phyloP scores from a whole-genome alignment of 164 flowering plant genomes.

The Stephania cephalantha region DNA sequence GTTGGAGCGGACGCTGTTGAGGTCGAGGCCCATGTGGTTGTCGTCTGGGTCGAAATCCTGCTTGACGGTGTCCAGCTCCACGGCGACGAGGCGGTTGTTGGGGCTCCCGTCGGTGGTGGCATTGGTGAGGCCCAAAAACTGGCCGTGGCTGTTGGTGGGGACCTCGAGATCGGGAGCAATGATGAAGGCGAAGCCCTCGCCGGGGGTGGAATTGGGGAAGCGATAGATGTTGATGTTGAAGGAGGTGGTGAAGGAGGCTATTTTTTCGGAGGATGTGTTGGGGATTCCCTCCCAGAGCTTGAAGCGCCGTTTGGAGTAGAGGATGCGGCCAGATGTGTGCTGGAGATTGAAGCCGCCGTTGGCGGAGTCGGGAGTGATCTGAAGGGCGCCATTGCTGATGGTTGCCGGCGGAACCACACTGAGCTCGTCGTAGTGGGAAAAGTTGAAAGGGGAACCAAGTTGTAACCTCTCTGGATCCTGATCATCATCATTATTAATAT shows the following conservation, averaged over 20 bases:
- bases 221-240: constrained; percentile 40
- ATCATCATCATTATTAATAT: no score
- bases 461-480: background rate
- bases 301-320: constrained; percentile 13
- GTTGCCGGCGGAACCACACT: constrained; percentile 6
- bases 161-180: constrained; percentile 33
- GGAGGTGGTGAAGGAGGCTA: constrained; percentile 44
- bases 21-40: constrained; percentile 54
- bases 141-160: constrained; percentile 41
- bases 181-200: constrained; percentile 61
- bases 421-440: background rate
- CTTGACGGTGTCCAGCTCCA: constrained; percentile 55
- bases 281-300: constrained; percentile 20
- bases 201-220: constrained; percentile 15
- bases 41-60: constrained; percentile 49
- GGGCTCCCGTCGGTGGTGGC: constrained; percentile 30
- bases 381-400: constrained; percentile 26
- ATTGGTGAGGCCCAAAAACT: constrained; percentile 58
- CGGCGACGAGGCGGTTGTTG: constrained; percentile 40
- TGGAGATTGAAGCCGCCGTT: constrained; percentile 17
- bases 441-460: background rate
- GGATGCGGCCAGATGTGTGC: constrained; percentile 29
- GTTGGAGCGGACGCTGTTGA: constrained; percentile 37
- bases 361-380: constrained; percentile 33
- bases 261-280: background rate